Evolutionary conservation across 495 filamentous ascomycete genomes (phyloP), one percentile per base, ranked within the genome.

Genomic region (Daldinia childiae): DNA sequence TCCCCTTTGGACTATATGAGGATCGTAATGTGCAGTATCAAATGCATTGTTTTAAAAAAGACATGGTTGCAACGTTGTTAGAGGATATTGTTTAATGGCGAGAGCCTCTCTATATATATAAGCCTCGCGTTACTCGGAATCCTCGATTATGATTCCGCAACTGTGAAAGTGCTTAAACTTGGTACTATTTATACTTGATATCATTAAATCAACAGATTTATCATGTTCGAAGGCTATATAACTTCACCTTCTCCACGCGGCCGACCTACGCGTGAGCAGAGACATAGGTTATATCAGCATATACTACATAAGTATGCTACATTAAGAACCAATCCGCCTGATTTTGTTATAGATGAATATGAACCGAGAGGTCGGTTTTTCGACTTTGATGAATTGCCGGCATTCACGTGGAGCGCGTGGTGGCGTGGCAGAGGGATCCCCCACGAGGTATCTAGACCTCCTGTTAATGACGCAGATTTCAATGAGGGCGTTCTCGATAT

Each of bases 391-490:
- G 2, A 14, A 0, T 11, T 34, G 9, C 9, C 32, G 12, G 1
- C 32, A 34, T 34, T 34, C 12, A 8, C 3, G 32, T 34, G 32
- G 32, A 6, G 6, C 9, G 32, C 9, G 32, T 36, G 43, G 43
- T 48, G 19, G 19, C 43, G 43, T 48, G 19, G 19, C n/a, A 48
- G 3, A 21, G 43, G 43, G 9, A 61, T 73, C 4, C 66, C 66
- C 4, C 62, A 73, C 26, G 57, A 66, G 24, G 43, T 73, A 2
- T 52, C 56, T 12, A 1, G 21, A 11, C 58, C 58, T 6, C n/a
- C 30, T 11, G 7, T 27, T 7, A 8, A 26, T 3, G 19, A 36
- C 2, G 8, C 9, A 6, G 27, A 24, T 4, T 64, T 1, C 3
- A 56, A 48, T 21, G 1, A 1, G 6, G 17, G 17, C 4, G 43